These are phyloP conservation scores for Hypoxylon crocopeplum DNA, from an alignment of 495 filamentous ascomycete species.

Conservation along the genomic window DNA sequence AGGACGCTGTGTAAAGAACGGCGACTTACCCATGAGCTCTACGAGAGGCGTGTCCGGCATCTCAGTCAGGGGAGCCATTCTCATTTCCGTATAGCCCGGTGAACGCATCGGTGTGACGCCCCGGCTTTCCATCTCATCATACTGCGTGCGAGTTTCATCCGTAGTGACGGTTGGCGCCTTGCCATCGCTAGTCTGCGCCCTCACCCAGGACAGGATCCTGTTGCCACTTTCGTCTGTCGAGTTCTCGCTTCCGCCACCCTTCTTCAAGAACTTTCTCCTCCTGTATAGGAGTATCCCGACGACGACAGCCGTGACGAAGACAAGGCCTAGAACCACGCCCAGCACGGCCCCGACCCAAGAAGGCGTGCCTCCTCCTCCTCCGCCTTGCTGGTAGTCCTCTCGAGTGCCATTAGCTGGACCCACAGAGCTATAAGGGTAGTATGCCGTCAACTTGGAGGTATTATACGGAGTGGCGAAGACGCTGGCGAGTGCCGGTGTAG, in stretches of 20 bases:
- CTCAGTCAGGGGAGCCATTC: slow-evolving; percentile 33
- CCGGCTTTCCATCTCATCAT: slow-evolving; percentile 39
- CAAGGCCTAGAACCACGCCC: slow-evolving; percentile 69
- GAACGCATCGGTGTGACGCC: slow-evolving; percentile 24
- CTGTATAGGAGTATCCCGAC: slow-evolving; percentile 63
- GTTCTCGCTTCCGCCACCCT: slow-evolving; percentile 45
- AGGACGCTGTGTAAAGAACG: not conserved
- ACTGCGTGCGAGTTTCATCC: slow-evolving; percentile 48
- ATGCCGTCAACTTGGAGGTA: slow-evolving; percentile 59
- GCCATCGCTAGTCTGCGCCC: slow-evolving; percentile 40
- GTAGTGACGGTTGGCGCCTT: slow-evolving; percentile 58
- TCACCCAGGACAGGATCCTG: slow-evolving; percentile 55
- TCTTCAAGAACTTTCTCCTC: slow-evolving; percentile 49
- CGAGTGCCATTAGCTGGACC: slow-evolving; percentile 44
- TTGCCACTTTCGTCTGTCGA: slow-evolving; percentile 51
- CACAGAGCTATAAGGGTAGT: slow-evolving; percentile 63
- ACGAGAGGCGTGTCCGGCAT: slow-evolving; percentile 49
- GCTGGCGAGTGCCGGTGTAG: slow-evolving; percentile 51
- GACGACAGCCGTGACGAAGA: slow-evolving; percentile 61
- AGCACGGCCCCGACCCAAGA: slow-evolving; percentile 69
- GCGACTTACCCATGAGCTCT: slow-evolving; percentile 54
- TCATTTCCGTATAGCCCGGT: slow-evolving; percentile 16
- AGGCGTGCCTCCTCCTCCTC: slow-evolving; percentile 55
- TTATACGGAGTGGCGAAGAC: slow-evolving; percentile 66
- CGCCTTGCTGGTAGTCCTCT: slow-evolving; percentile 1